Conservation (phyloP, 2,329 filamentous ascomycete species). For the Biscogniauxia mediterranea region DNA sequence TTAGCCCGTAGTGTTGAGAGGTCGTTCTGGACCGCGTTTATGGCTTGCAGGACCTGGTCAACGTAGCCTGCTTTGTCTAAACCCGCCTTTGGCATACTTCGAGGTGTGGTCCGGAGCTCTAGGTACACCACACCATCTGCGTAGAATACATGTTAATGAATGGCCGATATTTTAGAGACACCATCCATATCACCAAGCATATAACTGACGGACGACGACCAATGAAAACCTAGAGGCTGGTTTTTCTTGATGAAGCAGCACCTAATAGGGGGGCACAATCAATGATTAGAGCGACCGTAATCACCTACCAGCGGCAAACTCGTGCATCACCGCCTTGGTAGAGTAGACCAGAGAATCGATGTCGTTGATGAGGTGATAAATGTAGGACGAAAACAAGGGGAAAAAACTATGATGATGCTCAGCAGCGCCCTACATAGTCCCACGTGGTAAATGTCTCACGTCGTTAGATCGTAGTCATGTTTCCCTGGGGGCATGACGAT, state of each 20-base stretch:
- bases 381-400: slow-evolving; percentile 74
- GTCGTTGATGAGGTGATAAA: slow-evolving; percentile 72
- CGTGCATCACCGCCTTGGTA: slow-evolving; percentile 61
- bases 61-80: slow-evolving; percentile 66
- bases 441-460: slow-evolving; percentile 44
- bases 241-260: too few species aligned
- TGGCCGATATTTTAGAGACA: too few species aligned
- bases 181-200: too few species aligned
- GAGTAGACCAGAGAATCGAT: slow-evolving; percentile 57
- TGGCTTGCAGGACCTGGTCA: slow-evolving; percentile 61
- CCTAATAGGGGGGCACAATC: not conserved
- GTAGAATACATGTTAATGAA: not conserved
- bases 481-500: slow-evolving; percentile 68
- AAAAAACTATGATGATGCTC: slow-evolving; percentile 59
- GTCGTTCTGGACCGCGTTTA: slow-evolving; percentile 39
- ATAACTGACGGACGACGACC: too few species aligned
- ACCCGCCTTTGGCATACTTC: slow-evolving; percentile 51
- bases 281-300: not conserved
- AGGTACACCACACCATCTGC: slow-evolving; percentile 49
- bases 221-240: too few species aligned
- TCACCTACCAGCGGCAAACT: slow-evolving; percentile 65
- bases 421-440: not conserved
- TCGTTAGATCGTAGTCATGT: slow-evolving; percentile 67
- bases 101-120: slow-evolving; percentile 78
- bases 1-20: slow-evolving; percentile 52